phyloP scores from a whole-genome alignment of 2,329 filamentous ascomycete species.

The Fusarium nanum region DNA sequence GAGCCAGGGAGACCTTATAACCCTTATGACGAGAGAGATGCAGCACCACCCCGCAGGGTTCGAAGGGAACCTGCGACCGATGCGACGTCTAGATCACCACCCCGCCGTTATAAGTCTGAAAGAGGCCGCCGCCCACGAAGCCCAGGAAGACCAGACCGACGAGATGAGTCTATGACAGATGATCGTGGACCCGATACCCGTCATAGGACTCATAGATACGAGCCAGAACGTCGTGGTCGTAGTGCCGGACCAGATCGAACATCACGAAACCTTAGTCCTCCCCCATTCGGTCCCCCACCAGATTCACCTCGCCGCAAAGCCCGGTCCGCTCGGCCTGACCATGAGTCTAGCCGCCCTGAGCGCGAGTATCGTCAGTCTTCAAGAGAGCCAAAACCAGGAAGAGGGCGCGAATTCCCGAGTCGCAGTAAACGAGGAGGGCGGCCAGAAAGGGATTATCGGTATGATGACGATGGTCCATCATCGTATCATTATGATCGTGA shows the following conservation, averaged over 20 bases:
- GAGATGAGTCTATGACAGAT: conserved; percentile 26
- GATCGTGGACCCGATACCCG: conserved; percentile 20
- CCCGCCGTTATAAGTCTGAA: conserved; percentile 43
- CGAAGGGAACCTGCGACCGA: conserved; percentile 20
- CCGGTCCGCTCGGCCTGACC: conserved; percentile 33
- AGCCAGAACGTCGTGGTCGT: conserved; percentile 40
- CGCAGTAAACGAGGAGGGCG: conserved; percentile 22
- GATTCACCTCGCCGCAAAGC: conserved; percentile 37
- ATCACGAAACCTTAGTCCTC: conserved; percentile 31
- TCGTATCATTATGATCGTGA: conserved; percentile 24
- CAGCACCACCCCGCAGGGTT: conserved; percentile 20
- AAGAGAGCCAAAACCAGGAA: conserved; percentile 20
- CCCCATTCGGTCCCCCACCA: conserved; percentile 31
- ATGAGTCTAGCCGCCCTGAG: conserved; percentile 15
- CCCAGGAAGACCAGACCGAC: conserved; percentile 28
- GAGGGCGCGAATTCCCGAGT: conserved; percentile 24
- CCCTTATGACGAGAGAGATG: conserved; percentile 31
- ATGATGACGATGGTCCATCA: conserved; percentile 12
- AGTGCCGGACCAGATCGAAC: conserved; percentile 35
- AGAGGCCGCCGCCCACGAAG: conserved; percentile 37
- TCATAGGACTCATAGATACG: conserved; percentile 17
- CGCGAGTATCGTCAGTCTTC: conserved; percentile 14
- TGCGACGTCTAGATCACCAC: conserved; percentile 27
- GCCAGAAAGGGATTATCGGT: conserved; percentile 24
- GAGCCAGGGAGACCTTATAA: conserved; percentile 40